Conservation (phyloP, 495 filamentous ascomycete genomes). For the Talaromyces ruber region DNA sequence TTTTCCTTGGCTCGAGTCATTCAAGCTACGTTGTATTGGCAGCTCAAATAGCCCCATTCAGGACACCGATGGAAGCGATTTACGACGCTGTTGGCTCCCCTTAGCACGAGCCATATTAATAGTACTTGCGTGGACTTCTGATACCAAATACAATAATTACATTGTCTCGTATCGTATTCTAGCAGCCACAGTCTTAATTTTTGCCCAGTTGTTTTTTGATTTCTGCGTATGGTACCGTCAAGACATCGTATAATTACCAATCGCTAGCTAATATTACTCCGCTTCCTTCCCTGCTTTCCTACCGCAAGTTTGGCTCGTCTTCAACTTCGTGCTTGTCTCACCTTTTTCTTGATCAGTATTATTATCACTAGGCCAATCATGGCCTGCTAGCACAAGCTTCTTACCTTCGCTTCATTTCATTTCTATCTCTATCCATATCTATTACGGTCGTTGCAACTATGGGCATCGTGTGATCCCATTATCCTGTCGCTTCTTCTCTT, state of each 20-base stretch:
- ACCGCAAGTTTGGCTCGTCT: neutral
- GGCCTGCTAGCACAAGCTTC: neutral
- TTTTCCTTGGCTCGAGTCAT: neutral
- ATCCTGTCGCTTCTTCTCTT: neutral
- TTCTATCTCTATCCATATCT: neutral
- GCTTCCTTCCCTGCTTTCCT: neutral
- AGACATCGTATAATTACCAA: neutral
- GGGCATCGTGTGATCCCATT: slow-evolving; percentile 1
- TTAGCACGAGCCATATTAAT: neutral
- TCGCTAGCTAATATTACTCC: neutral
- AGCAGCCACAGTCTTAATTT: neutral
- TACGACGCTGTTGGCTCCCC: neutral
- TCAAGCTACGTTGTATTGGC: neutral
- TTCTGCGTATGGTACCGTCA: neutral
- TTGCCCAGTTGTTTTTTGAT: neutral
- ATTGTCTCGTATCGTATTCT: neutral
- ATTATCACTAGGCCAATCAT: neutral
- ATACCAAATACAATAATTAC: neutral
- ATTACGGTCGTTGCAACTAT: neutral
- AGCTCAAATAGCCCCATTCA: neutral
- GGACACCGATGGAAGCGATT: neutral
- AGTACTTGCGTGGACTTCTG: neutral
- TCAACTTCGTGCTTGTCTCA: neutral
- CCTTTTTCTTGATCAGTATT: neutral
- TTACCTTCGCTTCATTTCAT: neutral